Base-by-base conservation (phyloP, 2,329 filamentous ascomycete genomes). In the Achaetomium macrosporum region DNA sequence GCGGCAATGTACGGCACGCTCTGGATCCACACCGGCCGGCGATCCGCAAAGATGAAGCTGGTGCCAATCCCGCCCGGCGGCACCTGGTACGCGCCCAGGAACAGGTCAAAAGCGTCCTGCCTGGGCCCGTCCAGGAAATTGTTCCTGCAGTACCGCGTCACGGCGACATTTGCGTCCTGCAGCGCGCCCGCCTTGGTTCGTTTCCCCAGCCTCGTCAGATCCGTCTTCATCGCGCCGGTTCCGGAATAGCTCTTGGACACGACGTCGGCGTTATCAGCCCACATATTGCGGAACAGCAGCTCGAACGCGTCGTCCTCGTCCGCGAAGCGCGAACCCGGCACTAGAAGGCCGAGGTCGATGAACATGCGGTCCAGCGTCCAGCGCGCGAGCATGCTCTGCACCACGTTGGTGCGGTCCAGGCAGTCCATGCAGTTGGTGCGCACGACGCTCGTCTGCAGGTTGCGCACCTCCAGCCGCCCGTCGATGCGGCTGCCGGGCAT, bases 351-450 rank as follows among this genome's bases (percentile, higher is more conserved):
- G 3, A 90, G 74, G 62, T 97, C 92, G 58, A 85, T 81, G 53
- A 99, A 83, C 75, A 96, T 93, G 59, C 90, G 85, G 57, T 91
- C 91, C 39, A 99, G 76, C 13, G 89, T 88, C 81, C 85, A 91
- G 47, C 92, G 86, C 10, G 88, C 93, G 54, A 99, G 82, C 87
- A 97, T 96, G 69, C 90, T 95, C 72, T 99, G 93, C 3, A 99
- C 90, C 7, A 99, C 91, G 64, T 99, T 99, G 49, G 93, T 99
- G 49, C 93, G 87, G 70, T 99, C 93, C 13, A 99, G 81, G 61
- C 95, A 99, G 71, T 99, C 93, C 93, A 99, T 99, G 73, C 93
- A 99, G 69, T 99, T 99, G 37, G 93, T 96, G 50, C 93, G 85
- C 59, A 99, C 91, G 15, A 97, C 91, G 56, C 88, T 90, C 1